Conservation (phyloP, 169 alveolate genomes). For the Perkinsus marinus region DNA sequence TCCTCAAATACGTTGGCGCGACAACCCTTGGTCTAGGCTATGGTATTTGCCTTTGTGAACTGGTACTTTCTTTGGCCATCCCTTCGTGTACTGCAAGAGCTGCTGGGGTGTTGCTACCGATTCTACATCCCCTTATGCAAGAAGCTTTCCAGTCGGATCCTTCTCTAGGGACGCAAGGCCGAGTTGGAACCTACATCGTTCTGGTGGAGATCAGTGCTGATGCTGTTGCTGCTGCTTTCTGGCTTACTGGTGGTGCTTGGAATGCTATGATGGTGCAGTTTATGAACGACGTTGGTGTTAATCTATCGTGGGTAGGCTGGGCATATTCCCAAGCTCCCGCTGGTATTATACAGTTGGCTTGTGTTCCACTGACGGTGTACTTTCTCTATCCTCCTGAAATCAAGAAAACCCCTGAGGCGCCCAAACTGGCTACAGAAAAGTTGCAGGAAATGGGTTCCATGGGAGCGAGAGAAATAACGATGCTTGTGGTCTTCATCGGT, state of each 20-base stretch:
- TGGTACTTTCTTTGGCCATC: not conserved
- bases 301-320: not conserved
- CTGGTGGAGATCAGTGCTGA: not conserved
- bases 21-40: not conserved
- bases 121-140: not conserved
- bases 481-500: not conserved
- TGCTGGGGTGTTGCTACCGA: not conserved
- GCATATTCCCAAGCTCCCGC: not conserved
- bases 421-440: not conserved
- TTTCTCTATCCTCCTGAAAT: not conserved
- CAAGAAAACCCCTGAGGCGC: not conserved
- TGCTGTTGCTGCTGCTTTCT: not conserved
- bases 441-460: not conserved
- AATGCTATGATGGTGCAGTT: not conserved
- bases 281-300: not conserved
- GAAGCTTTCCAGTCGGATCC: not conserved
- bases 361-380: not conserved
- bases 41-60: not conserved
- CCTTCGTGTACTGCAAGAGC: slow-evolving; percentile 1
- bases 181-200: not conserved
- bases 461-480: not conserved
- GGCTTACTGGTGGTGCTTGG: not conserved
- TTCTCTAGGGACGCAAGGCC: not conserved
- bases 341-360: not conserved
- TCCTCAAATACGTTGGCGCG: not conserved